Evolutionary conservation across 768 basidiomycete species (phyloP).

Genomic region (Psilocybe tampanensis): DNA sequence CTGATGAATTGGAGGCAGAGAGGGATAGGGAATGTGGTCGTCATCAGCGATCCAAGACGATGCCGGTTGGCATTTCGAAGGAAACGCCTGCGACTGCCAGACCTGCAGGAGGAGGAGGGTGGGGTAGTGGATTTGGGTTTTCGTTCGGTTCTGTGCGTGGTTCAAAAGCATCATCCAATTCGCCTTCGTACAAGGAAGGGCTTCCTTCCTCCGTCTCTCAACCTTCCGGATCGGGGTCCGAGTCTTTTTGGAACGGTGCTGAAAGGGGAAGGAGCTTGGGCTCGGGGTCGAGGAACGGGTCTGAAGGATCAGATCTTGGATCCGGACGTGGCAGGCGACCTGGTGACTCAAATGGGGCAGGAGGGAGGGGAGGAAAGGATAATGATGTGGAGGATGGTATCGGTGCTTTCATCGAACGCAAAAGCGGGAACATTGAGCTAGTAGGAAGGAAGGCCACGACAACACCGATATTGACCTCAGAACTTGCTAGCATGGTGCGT

Average conservation of each 20-base stretch:
- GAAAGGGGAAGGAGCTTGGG: background rate
- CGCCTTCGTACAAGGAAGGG: background rate
- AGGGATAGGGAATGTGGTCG: conserved; percentile 17
- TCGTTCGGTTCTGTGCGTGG: conserved; percentile 18
- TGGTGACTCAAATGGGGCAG: background rate
- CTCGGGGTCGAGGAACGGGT: background rate
- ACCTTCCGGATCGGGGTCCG: background rate
- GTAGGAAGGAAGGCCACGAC: conserved; percentile 61
- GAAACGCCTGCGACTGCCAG: background rate
- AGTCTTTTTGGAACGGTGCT: background rate
- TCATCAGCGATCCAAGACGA: conserved; percentile 7
- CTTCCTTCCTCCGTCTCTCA: background rate
- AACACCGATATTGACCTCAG: conserved; percentile 46
- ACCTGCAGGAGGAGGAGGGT: conserved; percentile 11
- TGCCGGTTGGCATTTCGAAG: background rate
- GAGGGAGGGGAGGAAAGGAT: conserved; percentile 1
- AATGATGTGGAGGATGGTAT: conserved; percentile 24
- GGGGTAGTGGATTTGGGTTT: conserved; percentile 22
- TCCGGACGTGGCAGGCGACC: background rate
- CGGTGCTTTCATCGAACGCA: conserved; percentile 53
- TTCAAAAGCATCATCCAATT: conserved; percentile 5
- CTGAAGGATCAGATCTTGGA: background rate
- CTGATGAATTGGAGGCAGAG: conserved; percentile 48
- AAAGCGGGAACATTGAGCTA: conserved; percentile 48
- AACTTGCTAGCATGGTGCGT: conserved; percentile 65